Evolutionary conservation across 805 yeast species (phyloP).

Genomic region (Candida tallmaniae): DNA sequence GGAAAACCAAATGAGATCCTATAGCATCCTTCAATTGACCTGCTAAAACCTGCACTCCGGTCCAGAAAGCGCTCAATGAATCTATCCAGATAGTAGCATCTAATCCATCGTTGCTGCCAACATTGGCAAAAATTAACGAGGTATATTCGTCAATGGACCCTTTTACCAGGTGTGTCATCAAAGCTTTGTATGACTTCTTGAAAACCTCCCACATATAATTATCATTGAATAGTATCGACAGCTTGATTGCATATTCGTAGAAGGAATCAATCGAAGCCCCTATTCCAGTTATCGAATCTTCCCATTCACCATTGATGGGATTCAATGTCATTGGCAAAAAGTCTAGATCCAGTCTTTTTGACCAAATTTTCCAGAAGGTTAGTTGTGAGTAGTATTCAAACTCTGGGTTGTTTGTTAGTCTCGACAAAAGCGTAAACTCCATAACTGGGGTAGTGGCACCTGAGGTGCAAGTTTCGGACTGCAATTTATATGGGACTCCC

Average conservation of each 20-base stretch:
- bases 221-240: conserved; percentile 61
- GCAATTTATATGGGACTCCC: conserved; percentile 39
- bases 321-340: conserved; percentile 77
- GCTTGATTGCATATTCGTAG: conserved; percentile 82
- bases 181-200: conserved; percentile 50
- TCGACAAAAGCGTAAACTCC: conserved; percentile 73
- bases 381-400: conserved; percentile 59
- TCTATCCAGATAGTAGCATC: conserved; percentile 70
- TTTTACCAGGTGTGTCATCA: conserved; percentile 40
- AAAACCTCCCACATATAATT: conserved; percentile 58
- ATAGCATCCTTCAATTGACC: conserved; percentile 72
- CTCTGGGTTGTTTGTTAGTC: conserved; percentile 66
- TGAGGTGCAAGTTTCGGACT: conserved; percentile 74
- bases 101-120: conserved; percentile 50
- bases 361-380: conserved; percentile 72
- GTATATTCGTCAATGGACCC: conserved; percentile 21
- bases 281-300: conserved; percentile 63
- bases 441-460: conserved; percentile 83
- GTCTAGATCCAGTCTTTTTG: conserved; percentile 53
- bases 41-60: conserved; percentile 75
- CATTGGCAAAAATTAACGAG: conserved; percentile 48
- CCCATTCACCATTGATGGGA: conserved; percentile 52
- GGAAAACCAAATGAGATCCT: conserved; percentile 52
- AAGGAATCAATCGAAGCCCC: conserved; percentile 93
- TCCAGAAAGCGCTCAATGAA: conserved; percentile 81